Base-by-base conservation (phyloP, 2,329 filamentous ascomycete genomes). In the Rutstroemia sp. region DNA sequence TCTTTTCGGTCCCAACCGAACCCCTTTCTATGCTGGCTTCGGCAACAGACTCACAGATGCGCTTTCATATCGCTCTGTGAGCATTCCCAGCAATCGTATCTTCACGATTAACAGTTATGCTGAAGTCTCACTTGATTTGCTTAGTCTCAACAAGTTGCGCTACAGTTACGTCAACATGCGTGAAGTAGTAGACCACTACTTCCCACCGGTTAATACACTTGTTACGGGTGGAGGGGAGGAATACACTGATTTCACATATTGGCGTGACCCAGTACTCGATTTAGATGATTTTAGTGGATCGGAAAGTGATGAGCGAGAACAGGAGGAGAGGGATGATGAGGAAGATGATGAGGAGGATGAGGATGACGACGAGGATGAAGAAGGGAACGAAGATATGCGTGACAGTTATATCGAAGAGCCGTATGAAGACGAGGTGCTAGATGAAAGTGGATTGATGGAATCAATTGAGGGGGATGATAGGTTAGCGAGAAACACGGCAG, bases 21-120 rank as follows among this genome's bases (percentile, higher is more conserved):
- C 86, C 18, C 92, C 94, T 0, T 99, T 99, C 69, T 97, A 96
- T 67, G 95, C 95, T 10, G 94, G 94, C 0, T 99, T 97, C 67
- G 94, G 95, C 58, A 99, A 99, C 71, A 85, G 94, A 56, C 79
- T 99, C 56, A 99, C 95, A 0, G 95, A 99, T 70, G 94, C 95
- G 54, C 83, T 99, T 58, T 95, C 90, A 52, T 99, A 99, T 71
- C 87, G 94, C 59, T 94, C 89, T 5, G 94, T 99, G 54, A 95
- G 96, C 69, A 96, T 99, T 42, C 94, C 94, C 0, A 87, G 88
- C 52, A 95, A 87, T 23, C 83, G 94, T 53, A 99, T 99, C 65
- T 99, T 99, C 72, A 96, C 94, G 16, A 99, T 99, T 77, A 99
- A 99, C 72, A 94, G 90, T 54, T 95, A 97, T 68, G 92, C 92